Evolutionary conservation across 2,329 filamentous ascomycete species (phyloP), one percentile per base, ranked within the genome.

Genomic region (Emmonsiellopsis sp.): DNA sequence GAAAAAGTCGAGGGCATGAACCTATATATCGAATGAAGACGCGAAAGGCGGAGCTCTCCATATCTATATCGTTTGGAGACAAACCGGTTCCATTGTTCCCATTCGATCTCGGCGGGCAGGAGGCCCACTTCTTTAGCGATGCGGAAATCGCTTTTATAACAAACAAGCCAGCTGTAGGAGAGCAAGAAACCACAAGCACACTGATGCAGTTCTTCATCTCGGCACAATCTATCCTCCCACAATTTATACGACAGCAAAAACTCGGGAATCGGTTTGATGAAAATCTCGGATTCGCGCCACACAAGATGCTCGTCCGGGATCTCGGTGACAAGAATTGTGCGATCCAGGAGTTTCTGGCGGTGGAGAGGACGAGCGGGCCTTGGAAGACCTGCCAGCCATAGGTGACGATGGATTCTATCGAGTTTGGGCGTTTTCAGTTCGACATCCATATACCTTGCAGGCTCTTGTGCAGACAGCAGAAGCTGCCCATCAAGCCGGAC

Each of bases 1-100:
- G 61, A 62, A 53, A 61, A 63, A 13, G 58, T 63, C 56, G 55
- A 61, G 34, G 55, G 62, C 32, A 74, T 57, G 15, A 44, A 44
- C 31, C 63, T 63, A 58, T 72, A 69, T 47, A 74, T 70, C 52
- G 73, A 68, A 62, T 79, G 74, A 16, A 77, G 60, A 30, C 73
- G 66, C 5, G 66, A 65, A 8, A 76, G 65, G 1, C 74, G 67
- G 32, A 77, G 63, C 59, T 77, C 74, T 15, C 74, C 73, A 54
- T 70, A 77, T 26, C 57, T 53, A 58, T 74, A 77, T 13, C 74
- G 65, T 13, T 56, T 55, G 42, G 69, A 70, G n/a, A 75, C 55
- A 16, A 73, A 63, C 2, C 15, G 38, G 32, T 66, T 69, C 76
- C 74, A 77, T 4, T 44, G 51, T 5, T 52, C 16, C 75, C 74